phyloP scores from a whole-genome alignment of 1,139 yeast species.

The Pichiaceae sp. region DNA sequence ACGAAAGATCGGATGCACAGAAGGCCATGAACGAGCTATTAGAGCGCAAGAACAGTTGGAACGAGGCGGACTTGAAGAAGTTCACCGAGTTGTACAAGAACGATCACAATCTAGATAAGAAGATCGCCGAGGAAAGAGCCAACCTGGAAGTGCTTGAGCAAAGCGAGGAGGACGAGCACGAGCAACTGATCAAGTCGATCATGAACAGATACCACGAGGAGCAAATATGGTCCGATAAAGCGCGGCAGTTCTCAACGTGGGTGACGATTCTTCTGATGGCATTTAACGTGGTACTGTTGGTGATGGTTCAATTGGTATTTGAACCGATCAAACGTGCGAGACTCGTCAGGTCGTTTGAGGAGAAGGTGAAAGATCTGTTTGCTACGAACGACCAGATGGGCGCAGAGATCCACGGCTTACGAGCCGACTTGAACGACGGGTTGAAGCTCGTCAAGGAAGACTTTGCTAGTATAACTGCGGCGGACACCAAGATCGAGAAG shows the following conservation, averaged over 20 bases:
- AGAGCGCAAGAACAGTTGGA: conserved; percentile 82
- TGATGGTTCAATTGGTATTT: conserved; percentile 74
- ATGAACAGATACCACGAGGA: conserved; percentile 91
- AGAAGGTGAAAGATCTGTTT: conserved; percentile 55
- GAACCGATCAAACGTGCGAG: conserved; percentile 93
- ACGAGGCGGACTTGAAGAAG: conserved; percentile 65
- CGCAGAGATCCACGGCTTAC: conserved; percentile 12
- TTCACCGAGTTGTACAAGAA: conserved; percentile 75
- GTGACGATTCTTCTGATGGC: conserved; percentile 93
- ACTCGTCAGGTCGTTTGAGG: conserved; percentile 76
- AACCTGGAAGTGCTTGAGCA: conserved; percentile 50
- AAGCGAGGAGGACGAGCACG: conserved; percentile 62
- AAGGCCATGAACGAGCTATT: conserved; percentile 80
- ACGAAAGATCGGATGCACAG: conserved; percentile 63
- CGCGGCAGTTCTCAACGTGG: conserved; percentile 91
- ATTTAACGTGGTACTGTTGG: conserved; percentile 66
- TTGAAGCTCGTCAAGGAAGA: neutral
- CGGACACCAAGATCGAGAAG: neutral
- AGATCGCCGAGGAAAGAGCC: conserved; percentile 46
- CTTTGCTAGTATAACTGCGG: neutral
- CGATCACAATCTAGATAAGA: conserved; percentile 68
- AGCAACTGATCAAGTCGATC: conserved; percentile 66
- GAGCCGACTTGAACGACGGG: conserved; percentile 6
- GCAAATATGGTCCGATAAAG: conserved; percentile 97
- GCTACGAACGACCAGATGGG: conserved; percentile 18